Evolutionary conservation across 2,329 filamentous ascomycete species (phyloP).

Genomic region (Penicillium sp.): DNA sequence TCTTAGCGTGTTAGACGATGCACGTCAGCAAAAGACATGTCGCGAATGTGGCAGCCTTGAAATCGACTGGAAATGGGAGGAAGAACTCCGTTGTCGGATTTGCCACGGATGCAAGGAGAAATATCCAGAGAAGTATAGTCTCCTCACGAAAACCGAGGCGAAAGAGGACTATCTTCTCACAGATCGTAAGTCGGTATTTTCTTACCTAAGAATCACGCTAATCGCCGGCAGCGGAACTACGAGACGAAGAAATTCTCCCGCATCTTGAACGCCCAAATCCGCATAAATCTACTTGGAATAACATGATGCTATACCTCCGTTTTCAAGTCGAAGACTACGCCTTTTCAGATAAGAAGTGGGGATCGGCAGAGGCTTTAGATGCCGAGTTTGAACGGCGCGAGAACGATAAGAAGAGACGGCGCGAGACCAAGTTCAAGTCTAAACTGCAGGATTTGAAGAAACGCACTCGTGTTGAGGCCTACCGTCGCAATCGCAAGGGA

Average conservation of each 20-base stretch:
- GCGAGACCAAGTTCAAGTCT: conserved; percentile 85
- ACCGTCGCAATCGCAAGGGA: conserved; percentile 61
- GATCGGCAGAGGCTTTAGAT: conserved; percentile 75
- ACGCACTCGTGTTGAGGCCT: conserved; percentile 85
- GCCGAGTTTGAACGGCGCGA: conserved; percentile 79
- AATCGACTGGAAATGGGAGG: conserved; percentile 93
- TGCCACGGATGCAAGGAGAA: conserved; percentile 86
- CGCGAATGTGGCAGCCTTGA: conserved; percentile 76
- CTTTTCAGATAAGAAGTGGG: conserved; percentile 81
- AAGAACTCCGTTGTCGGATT: conserved; percentile 68
- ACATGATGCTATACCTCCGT: conserved; percentile 96
- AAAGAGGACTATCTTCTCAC: conserved; percentile 93
- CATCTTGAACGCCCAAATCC: conserved; percentile 88
- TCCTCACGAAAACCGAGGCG: conserved; percentile 94
- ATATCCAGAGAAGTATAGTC: conserved; percentile 82
- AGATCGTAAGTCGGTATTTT: conserved; percentile 58
- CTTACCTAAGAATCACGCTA: conserved; percentile 5
- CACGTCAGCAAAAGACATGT: conserved; percentile 64
- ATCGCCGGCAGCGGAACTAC: conserved; percentile 64
- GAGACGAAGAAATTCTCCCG: conserved; percentile 77
- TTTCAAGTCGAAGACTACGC: conserved; percentile 94
- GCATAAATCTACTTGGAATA: conserved; percentile 92
- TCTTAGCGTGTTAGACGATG: conserved; percentile 65
- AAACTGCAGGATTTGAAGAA: conserved; percentile 89
- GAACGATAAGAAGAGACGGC: conserved; percentile 71